phyloP scores from a whole-genome alignment of 2,329 filamentous ascomycete genomes.

The Fusarium sp. region DNA sequence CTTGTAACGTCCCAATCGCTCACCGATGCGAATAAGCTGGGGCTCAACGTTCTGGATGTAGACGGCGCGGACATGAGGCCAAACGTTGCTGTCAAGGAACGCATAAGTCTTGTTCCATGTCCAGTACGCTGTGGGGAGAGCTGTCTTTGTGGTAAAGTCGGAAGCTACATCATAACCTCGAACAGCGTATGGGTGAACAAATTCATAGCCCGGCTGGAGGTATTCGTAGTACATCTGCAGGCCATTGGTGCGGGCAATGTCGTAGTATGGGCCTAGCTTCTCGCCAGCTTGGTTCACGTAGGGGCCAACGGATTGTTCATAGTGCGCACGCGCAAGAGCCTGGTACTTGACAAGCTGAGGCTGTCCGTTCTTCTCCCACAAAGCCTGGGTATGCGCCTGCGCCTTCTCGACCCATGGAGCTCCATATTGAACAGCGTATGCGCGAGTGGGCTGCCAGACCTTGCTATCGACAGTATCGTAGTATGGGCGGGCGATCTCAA shows the following conservation, averaged over 20 bases:
- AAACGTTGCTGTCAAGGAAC: constrained; percentile 81
- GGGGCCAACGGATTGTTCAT: constrained; percentile 77
- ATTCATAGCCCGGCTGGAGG: constrained; percentile 79
- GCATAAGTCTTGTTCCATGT: constrained; percentile 74
- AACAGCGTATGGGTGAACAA: constrained; percentile 77
- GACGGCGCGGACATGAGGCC: constrained; percentile 81
- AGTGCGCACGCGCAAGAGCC: constrained; percentile 69
- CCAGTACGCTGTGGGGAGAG: constrained; percentile 77
- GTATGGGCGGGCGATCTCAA: constrained; percentile 81
- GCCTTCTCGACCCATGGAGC: constrained; percentile 77
- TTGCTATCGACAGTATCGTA: constrained; percentile 69
- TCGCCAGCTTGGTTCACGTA: constrained; percentile 72
- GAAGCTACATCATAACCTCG: constrained; percentile 75
- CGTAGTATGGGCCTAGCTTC: constrained; percentile 76
- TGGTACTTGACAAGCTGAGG: constrained; percentile 78
- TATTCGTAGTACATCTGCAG: constrained; percentile 77
- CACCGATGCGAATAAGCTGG: constrained; percentile 90
- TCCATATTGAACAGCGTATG: constrained; percentile 76
- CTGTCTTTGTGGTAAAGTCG: constrained; percentile 73
- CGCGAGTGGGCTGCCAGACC: constrained; percentile 75
- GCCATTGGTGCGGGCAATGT: constrained; percentile 69
- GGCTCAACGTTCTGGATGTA: constrained; percentile 96
- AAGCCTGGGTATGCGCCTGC: constrained; percentile 70
- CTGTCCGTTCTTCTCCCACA: constrained; percentile 83
- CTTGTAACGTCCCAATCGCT: constrained; percentile 83